Evolutionary conservation across 768 basidiomycete species (phyloP).

Genomic region (Pisolithus microcarpus): DNA sequence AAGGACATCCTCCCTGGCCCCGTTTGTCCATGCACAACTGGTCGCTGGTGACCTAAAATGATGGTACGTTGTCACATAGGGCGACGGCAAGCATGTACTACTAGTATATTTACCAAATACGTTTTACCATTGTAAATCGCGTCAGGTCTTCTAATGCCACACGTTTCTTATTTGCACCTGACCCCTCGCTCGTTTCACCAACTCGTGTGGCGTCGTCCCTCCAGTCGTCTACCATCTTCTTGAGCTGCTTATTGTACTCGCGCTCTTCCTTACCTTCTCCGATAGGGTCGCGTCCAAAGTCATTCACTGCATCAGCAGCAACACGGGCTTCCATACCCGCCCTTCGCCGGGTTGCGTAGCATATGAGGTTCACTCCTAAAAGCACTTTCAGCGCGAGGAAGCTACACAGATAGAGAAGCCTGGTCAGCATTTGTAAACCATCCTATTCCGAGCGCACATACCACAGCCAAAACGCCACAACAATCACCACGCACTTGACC

Average conservation of each 20-base stretch:
- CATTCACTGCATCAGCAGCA: conserved; percentile 70
- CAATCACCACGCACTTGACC: conserved; percentile 60
- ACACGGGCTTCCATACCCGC: conserved; percentile 74
- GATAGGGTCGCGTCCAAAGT: conserved; percentile 85
- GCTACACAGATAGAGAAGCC: conserved; percentile 30
- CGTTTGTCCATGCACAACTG: not conserved
- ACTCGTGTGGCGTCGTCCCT: conserved; percentile 61
- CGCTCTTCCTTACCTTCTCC: conserved; percentile 86
- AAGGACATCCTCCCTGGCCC: not conserved
- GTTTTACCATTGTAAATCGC: conserved; percentile 92
- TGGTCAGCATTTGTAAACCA: not conserved
- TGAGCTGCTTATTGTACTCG: conserved; percentile 79
- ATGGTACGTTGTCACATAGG: not conserved
- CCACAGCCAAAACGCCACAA: conserved; percentile 79
- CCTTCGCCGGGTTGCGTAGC: conserved; percentile 70
- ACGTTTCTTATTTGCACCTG: conserved; percentile 35
- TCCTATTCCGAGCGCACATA: conserved; percentile 33
- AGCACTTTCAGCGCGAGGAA: conserved; percentile 85
- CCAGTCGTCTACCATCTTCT: conserved; percentile 58
- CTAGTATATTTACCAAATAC: conserved; percentile 54
- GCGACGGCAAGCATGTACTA: not conserved
- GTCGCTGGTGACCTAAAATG: not conserved
- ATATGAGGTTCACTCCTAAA: conserved; percentile 82
- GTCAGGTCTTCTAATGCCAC: conserved; percentile 84
- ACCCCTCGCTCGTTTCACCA: conserved; percentile 67